These are phyloP conservation scores for Heritiera littoralis DNA, from an alignment of 345 rosid genomes.

Conservation along the genomic window DNA sequence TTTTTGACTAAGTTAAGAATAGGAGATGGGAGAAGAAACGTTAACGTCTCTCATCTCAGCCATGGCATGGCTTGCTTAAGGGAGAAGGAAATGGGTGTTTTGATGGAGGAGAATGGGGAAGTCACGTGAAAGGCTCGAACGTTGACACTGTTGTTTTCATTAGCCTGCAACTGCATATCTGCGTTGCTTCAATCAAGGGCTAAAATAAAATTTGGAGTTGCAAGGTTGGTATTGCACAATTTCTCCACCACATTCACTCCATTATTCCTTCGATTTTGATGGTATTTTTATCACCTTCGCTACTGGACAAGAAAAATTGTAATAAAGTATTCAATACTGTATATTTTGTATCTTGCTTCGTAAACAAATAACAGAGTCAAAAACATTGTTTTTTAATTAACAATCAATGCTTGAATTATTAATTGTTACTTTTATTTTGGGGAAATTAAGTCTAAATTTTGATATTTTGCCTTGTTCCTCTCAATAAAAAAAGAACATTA, in stretches of 20 bases:
- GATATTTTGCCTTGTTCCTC: too few species aligned
- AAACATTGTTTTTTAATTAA: neutral
- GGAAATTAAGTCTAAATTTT: too few species aligned
- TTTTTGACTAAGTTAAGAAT: conserved; percentile 3
- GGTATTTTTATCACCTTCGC: neutral
- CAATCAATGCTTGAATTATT: too few species aligned
- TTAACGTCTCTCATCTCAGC: neutral
- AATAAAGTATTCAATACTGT: too few species aligned
- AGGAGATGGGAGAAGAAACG: neutral
- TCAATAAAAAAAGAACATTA: neutral
- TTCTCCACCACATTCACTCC: neutral
- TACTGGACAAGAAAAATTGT: too few species aligned
- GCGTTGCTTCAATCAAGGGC: neutral
- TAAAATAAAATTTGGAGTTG: neutral
- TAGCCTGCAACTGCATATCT: neutral
- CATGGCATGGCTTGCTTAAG: neutral
- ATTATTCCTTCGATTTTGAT: neutral
- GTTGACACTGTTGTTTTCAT: neutral
- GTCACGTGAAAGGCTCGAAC: neutral
- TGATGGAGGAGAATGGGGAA: neutral
- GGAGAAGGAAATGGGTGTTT: neutral
- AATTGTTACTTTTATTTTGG: too few species aligned
- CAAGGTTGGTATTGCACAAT: neutral
- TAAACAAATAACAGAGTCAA: neutral
- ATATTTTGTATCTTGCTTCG: neutral